Evolutionary conservation across 179 eudicot species (phyloP), one percentile per base, ranked within the genome.

Genomic region (Patellifolia procumbens): DNA sequence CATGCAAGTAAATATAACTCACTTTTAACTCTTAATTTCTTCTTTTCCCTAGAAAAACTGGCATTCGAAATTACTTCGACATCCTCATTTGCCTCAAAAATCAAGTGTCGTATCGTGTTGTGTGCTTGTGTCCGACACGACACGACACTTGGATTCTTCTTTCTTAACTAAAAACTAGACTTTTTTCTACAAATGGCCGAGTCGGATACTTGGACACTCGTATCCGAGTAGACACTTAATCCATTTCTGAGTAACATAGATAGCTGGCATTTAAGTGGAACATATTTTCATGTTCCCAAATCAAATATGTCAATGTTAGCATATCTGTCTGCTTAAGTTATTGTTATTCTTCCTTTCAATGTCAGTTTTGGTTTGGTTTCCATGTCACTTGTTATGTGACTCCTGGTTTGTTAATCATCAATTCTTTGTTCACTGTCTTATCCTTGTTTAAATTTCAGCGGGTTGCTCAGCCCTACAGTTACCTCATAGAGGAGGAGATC

Each of bases 401-500:
- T 70, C 43, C 60, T 71, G 31, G 19, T 53, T 39, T 55, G 49
- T 71, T 51, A 22, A 32, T 52, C 32, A 8, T 52, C 55, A 45
- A 32, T 68, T 11, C 35, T 51, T 49, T 16, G 45, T 51, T 19
- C n/a, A 13, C n/a, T 52, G 58, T 46, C 20, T 51, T 24, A 46
- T 39, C 46, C 13, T 60, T 66, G 24, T 64, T 42, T 43, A 43
- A 70, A 63, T 75, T 51, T 79, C 91, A 87, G 89, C 82, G 89
- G 55, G 32, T 70, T 58, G n/a, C 69, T 42, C 85, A 81, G 81
- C 58, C 58, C 63, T 89, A 89, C 72, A 83, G 62, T 74, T 86
- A 88, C 72, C 80, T 93, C 11, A 87, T 89, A 2, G 87, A 91
- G 75, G 89, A 87, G 74, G 99, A 95, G 87, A 90, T 95, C 46